These are phyloP conservation scores for Porcisia deanei DNA, from an alignment of 208 protist species.

Conservation along the genomic window DNA sequence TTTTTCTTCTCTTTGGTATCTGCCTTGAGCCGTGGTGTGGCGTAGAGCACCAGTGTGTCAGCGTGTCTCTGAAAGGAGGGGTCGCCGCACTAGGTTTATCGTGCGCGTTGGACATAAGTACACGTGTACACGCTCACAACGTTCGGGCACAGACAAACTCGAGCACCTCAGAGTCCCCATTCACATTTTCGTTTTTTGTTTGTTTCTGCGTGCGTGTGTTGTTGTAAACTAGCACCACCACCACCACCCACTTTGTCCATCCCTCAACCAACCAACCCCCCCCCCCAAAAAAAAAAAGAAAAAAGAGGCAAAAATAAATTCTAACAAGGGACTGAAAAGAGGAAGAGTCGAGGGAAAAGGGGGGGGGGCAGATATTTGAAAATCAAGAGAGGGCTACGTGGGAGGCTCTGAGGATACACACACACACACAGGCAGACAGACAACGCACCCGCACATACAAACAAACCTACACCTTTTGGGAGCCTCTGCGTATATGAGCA, in stretches of 20 bases:
- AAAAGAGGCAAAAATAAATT: background rate
- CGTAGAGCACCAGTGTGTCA: background rate
- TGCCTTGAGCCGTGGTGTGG: background rate
- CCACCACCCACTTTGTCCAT: too few relatives aligned
- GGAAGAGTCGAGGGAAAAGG: background rate
- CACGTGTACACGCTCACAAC: background rate
- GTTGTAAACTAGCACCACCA: too few relatives aligned
- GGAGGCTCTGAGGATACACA: background rate
- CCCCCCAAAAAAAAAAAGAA: background rate
- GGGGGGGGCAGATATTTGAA: too few relatives aligned
- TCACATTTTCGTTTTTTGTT: constrained; percentile 5
- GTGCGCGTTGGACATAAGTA: background rate
- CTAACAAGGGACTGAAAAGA: background rate
- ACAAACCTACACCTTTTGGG: background rate
- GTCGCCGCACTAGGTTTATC: background rate
- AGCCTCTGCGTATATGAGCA: background rate
- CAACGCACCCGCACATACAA: background rate
- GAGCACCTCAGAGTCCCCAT: background rate
- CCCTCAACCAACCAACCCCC: too few relatives aligned
- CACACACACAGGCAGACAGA: background rate
- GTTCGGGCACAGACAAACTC: too few relatives aligned
- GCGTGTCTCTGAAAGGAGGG: background rate
- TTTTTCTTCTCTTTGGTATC: background rate
- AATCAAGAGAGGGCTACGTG: background rate
- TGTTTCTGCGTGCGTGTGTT: constrained; percentile 10